phyloP scores from a whole-genome alignment of 176 grass and related monocot genomes.

The Avena sativa region DNA sequence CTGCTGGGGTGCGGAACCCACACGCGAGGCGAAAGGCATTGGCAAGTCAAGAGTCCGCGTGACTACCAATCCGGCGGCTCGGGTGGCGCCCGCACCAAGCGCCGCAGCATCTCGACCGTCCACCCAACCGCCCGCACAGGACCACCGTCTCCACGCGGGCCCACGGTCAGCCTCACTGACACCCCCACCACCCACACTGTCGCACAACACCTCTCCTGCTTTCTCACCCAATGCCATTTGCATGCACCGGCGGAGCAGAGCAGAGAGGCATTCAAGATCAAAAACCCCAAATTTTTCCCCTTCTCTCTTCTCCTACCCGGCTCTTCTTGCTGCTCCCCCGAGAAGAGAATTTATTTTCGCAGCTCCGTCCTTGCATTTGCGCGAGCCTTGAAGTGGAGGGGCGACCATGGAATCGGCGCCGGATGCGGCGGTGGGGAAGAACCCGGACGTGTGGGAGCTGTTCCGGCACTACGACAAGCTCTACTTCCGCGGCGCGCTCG shows the following conservation, averaged over 20 bases:
- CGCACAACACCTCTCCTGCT: not conserved
- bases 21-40: not conserved
- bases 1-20: not conserved
- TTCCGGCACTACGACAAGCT: conserved; percentile 62
- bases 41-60: not conserved
- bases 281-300: not conserved
- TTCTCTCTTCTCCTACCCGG: not conserved
- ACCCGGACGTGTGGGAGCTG: conserved; percentile 54
- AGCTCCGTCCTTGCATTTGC: not conserved
- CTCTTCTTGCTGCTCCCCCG: not conserved
- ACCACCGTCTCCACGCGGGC: not conserved
- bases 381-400: not conserved
- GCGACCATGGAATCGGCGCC: conserved; percentile 14
- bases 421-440: conserved; percentile 45
- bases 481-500: conserved; percentile 70
- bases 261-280: not conserved
- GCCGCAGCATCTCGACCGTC: not conserved
- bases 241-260: not conserved
- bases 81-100: not conserved
- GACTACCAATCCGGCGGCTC: conserved; percentile 21
- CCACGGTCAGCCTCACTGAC: not conserved
- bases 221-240: not conserved
- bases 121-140: not conserved
- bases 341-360: not conserved
- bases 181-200: not conserved